Evolutionary conservation across 176 grass and related monocot species (phyloP).

Genomic region (Carex myosuroides): DNA sequence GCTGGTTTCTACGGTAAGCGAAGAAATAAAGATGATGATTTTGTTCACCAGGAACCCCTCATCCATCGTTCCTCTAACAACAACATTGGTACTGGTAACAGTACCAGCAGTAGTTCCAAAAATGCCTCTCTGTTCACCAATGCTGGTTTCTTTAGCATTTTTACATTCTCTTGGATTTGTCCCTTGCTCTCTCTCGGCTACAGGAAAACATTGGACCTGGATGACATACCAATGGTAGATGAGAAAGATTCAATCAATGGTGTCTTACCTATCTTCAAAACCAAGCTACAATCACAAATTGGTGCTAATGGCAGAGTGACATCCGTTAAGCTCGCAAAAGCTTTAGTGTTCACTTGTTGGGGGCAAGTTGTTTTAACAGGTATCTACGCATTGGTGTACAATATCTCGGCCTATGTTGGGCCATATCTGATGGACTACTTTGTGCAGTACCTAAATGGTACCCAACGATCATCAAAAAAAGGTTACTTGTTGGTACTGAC

Average conservation of each 20-base stretch:
- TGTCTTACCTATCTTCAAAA: conserved; percentile 38
- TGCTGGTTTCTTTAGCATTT: conserved; percentile 43
- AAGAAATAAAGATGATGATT: neutral
- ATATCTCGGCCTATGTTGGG: conserved; percentile 52
- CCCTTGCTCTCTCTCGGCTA: conserved; percentile 51
- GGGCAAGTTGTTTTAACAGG: conserved; percentile 33
- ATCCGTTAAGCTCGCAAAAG: conserved; percentile 29
- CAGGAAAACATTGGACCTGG: conserved; percentile 47
- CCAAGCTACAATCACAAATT: conserved; percentile 27
- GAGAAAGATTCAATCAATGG: conserved; percentile 32
- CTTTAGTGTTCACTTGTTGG: conserved; percentile 39
- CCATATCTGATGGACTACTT: conserved; percentile 64
- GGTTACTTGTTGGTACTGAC: conserved; percentile 44
- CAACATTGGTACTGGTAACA: neutral
- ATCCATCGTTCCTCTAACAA: conserved; percentile 28
- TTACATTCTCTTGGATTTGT: conserved; percentile 70
- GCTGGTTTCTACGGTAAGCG: conserved; percentile 35
- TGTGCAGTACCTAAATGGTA: conserved; percentile 49
- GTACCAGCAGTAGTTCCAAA: neutral
- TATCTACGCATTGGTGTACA: conserved; percentile 42
- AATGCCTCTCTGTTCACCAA: conserved; percentile 34
- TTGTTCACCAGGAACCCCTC: conserved; percentile 51
- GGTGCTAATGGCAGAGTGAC: conserved; percentile 23
- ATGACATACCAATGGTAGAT: conserved; percentile 51
- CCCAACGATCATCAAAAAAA: conserved; percentile 18